A percentile compares a stretch with the other conserved stretches of the same genome.
phyloP scores from a whole-genome alignment of 441 rosid species.

The Capsella rubella region DNA sequence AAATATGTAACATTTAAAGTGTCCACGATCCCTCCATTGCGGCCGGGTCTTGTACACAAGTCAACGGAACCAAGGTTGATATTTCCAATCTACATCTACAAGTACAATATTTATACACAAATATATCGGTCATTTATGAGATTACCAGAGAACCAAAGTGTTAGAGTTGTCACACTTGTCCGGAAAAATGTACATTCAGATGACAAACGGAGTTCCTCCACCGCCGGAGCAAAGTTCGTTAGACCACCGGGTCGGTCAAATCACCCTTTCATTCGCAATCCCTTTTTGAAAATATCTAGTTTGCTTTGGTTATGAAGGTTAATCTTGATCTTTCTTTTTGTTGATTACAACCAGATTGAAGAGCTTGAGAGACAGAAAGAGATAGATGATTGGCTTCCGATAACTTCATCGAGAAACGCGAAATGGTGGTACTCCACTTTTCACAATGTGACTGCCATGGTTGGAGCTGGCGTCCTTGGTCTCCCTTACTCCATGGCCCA shows the following conservation, averaged over 20 bases:
- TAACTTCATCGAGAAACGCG: slow-evolving; percentile 71
- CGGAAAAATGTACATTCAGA: slow-evolving; percentile 40
- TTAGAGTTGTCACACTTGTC: slow-evolving; percentile 18
- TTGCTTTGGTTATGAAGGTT: neutral
- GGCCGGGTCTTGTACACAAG: slow-evolving; percentile 28
- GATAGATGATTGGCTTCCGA: slow-evolving; percentile 79
- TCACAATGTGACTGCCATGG: slow-evolving; percentile 88
- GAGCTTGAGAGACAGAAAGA: slow-evolving; percentile 43
- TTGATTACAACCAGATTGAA: slow-evolving; percentile 9
- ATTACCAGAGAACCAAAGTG: slow-evolving; percentile 12
- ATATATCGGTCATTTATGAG: neutral
- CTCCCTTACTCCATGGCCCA: slow-evolving; percentile 64
- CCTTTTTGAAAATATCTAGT: neutral
- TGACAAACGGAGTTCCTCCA: slow-evolving; percentile 41
- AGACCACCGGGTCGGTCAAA: slow-evolving; percentile 40
- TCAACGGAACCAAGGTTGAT: slow-evolving; percentile 35
- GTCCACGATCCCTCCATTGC: slow-evolving; percentile 42
- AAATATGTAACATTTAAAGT: slow-evolving; percentile 20
- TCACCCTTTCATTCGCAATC: neutral
- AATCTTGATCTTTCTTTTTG: neutral
- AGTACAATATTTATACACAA: neutral
- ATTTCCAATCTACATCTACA: neutral
- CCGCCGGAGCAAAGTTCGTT: slow-evolving; percentile 38
- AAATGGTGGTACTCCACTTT: slow-evolving; percentile 94
- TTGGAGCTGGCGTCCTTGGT: slow-evolving; percentile 67